phyloP scores from a whole-genome alignment of 768 basidiomycete genomes.

The Pulveroboletus sp. region DNA sequence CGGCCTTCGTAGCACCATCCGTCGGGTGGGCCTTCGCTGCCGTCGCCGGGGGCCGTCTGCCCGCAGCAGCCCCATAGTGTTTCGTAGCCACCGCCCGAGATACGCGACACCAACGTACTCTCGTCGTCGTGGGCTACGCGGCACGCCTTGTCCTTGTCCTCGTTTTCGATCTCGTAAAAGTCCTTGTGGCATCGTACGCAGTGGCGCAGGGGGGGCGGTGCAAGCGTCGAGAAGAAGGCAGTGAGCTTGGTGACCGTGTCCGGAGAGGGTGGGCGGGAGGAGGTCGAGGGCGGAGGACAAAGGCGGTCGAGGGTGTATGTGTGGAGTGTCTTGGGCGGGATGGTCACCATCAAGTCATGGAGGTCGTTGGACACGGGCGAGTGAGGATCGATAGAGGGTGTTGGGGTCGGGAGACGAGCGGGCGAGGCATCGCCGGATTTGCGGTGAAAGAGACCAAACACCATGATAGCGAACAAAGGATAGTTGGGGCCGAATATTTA shows the following conservation, averaged over 20 bases:
- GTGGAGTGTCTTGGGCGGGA: slow-evolving; percentile 68
- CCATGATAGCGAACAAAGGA: slow-evolving; percentile 26
- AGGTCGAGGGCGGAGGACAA: slow-evolving; percentile 16
- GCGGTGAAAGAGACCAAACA: slow-evolving; percentile 42
- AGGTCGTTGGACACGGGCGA: slow-evolving; percentile 44
- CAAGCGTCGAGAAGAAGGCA: slow-evolving; percentile 58
- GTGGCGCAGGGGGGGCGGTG: slow-evolving; percentile 66
- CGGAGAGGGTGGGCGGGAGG: slow-evolving; percentile 28
- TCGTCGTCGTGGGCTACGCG: slow-evolving; percentile 78
- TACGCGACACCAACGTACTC: slow-evolving; percentile 68
- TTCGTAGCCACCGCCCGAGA: slow-evolving; percentile 42
- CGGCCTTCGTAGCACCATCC: slow-evolving; percentile 86
- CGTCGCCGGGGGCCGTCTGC: slow-evolving; percentile 67
- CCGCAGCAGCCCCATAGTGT: slow-evolving; percentile 76
- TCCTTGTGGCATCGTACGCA: slow-evolving; percentile 73
- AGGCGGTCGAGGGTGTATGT: slow-evolving; percentile 57
- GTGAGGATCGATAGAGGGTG: slow-evolving; percentile 47
- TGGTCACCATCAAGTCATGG: slow-evolving; percentile 49
- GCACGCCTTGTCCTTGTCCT: slow-evolving; percentile 56
- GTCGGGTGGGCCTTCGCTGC: slow-evolving; percentile 80
- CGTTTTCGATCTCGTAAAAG: slow-evolving; percentile 72
- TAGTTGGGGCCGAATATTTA: no score
- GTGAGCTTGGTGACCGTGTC: slow-evolving; percentile 46
- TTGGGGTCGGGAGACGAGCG: slow-evolving; percentile 50
- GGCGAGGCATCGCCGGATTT: slow-evolving; percentile 25